Evolutionary conservation across 1,139 yeast genomes (phyloP).

Genomic region (Kodamaea alishanica): DNA sequence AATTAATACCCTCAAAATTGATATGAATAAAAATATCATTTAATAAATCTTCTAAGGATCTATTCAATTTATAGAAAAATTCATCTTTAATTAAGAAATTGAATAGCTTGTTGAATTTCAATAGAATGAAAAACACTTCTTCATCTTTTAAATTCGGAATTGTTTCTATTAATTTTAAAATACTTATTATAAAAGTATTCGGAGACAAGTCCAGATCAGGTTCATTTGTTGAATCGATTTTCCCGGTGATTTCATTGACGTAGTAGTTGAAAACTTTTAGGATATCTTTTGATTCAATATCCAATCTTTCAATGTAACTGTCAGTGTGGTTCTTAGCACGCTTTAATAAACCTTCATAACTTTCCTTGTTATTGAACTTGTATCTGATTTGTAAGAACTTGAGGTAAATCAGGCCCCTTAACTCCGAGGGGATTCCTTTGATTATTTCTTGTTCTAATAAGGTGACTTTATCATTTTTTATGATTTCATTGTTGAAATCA

Average conservation of each 20-base stretch:
- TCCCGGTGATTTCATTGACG: constrained; percentile 20
- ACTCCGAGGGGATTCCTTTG: constrained; percentile 31
- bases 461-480: constrained; percentile 18
- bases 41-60: constrained; percentile 36
- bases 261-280: constrained; percentile 35
- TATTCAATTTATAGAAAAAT: constrained; percentile 34
- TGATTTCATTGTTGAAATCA: constrained; percentile 20
- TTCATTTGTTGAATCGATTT: constrained; percentile 1
- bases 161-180: constrained; percentile 19
- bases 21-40: constrained; percentile 32
- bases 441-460: constrained; percentile 27
- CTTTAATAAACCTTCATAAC: constrained; percentile 29
- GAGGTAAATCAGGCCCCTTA: constrained; percentile 32
- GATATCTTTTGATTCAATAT: constrained; percentile 24
- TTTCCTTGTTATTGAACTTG: constrained; percentile 29
- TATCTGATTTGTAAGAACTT: constrained; percentile 33
- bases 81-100: constrained; percentile 31
- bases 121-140: constrained; percentile 31
- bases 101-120: constrained; percentile 34
- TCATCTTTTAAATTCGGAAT: constrained; percentile 26
- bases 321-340: constrained; percentile 24
- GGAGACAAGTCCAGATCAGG: constrained; percentile 16
- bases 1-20: constrained; percentile 35
- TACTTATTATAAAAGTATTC: constrained; percentile 23
- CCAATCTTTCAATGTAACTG: constrained; percentile 19